Evolutionary conservation across 768 basidiomycete species (phyloP).

Genomic region (Mycena capillaripes): DNA sequence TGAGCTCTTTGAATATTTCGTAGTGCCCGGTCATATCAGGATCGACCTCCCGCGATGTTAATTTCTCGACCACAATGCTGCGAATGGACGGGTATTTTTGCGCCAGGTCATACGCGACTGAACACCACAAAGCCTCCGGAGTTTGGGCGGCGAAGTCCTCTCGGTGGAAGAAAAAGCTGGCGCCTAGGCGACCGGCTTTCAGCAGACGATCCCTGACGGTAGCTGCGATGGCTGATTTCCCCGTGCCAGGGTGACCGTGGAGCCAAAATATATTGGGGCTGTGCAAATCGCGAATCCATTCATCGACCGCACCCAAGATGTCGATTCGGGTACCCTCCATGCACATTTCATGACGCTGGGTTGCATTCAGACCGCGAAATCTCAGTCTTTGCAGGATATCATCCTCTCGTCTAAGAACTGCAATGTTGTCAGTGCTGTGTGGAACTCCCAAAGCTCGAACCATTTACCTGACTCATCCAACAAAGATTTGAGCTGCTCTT

Average conservation of each 20-base stretch:
- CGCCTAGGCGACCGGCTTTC: background rate
- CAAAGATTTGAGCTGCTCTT: conserved; percentile 31
- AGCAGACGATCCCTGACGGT: background rate
- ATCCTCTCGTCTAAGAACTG: too few species aligned
- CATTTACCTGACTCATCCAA: background rate
- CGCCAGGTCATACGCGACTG: conserved; percentile 25
- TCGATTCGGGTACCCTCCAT: conserved; percentile 1
- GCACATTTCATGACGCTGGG: background rate
- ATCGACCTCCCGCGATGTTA: background rate
- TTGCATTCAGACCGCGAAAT: background rate
- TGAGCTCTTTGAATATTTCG: background rate
- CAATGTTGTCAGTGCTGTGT: background rate
- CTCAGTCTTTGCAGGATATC: background rate
- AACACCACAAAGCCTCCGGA: conserved; percentile 25
- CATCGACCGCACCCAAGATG: background rate
- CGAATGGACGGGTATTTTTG: background rate
- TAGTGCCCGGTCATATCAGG: background rate
- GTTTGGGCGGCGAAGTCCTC: conserved; percentile 11
- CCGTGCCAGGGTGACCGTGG: conserved; percentile 19
- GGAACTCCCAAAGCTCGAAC: background rate
- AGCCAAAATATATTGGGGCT: background rate
- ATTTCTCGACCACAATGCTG: background rate
- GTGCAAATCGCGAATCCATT: background rate
- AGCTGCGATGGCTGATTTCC: conserved; percentile 7
- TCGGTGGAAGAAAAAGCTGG: conserved; percentile 16